Percentiles rank a stretch among this genome's conserved stretches.
Conservation (phyloP, 805 yeast species). For the Kodamaea nitidulidarum region DNA sequence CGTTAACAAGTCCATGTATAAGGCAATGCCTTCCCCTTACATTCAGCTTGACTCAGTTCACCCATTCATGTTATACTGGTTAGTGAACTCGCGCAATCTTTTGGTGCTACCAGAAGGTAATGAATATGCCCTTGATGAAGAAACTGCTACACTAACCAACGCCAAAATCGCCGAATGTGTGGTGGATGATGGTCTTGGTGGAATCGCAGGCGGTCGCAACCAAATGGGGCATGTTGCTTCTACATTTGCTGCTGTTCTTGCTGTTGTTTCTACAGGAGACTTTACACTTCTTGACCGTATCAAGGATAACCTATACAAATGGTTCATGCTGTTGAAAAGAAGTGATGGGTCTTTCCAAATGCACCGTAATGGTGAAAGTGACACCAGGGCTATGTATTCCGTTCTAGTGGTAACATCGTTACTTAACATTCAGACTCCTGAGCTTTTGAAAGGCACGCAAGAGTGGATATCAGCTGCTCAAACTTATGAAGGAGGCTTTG, state of each 20-base stretch:
- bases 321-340: slow-evolving; percentile 65
- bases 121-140: slow-evolving; percentile 15
- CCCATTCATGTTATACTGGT: slow-evolving; percentile 90
- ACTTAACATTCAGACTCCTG: slow-evolving; percentile 58
- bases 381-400: slow-evolving; percentile 83
- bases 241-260: slow-evolving; percentile 69
- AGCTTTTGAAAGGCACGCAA: slow-evolving; percentile 48
- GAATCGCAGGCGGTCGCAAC: slow-evolving; percentile 80
- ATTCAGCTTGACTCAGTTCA: slow-evolving; percentile 78
- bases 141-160: slow-evolving; percentile 21
- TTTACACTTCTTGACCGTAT: slow-evolving; percentile 24
- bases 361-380: slow-evolving; percentile 78
- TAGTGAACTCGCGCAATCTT: slow-evolving; percentile 42
- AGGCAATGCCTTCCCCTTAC: slow-evolving; percentile 49
- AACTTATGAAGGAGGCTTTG: slow-evolving; percentile 93
- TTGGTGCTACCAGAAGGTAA: too few relatives aligned
- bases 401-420: slow-evolving; percentile 70
- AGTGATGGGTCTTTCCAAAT: slow-evolving; percentile 73
- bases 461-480: slow-evolving; percentile 72
- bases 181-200: slow-evolving; percentile 39
- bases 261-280: slow-evolving; percentile 49
- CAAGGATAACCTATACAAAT: slow-evolving; percentile 46
- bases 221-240: slow-evolving; percentile 85
- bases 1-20: slow-evolving; percentile 35
- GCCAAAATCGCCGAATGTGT: slow-evolving; percentile 25